These are phyloP conservation scores for Aspergillus novoparasiticus DNA, from an alignment of 2,329 filamentous ascomycete genomes.

Conservation along the genomic window DNA sequence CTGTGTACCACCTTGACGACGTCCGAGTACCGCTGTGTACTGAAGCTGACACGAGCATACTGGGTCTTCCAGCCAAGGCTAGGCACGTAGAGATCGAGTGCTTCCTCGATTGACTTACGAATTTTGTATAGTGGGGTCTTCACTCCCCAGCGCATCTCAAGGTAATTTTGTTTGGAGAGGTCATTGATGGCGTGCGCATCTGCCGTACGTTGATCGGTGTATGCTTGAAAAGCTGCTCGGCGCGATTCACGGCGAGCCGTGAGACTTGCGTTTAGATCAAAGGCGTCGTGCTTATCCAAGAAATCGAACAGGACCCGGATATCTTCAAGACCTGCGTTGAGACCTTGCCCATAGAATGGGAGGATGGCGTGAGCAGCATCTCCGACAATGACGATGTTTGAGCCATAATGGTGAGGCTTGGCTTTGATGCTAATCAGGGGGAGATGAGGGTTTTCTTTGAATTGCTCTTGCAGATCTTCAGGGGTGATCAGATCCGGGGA, in stretches of 20 bases:
- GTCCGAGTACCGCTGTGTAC: conserved; percentile 86
- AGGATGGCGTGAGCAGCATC: conserved; percentile 98
- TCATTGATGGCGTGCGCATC: conserved; percentile 92
- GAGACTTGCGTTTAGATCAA: conserved; percentile 30
- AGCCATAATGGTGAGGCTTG: conserved; percentile 78
- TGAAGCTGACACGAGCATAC: conserved; percentile 90
- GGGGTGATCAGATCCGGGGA: conserved; percentile 61
- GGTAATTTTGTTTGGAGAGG: conserved; percentile 85
- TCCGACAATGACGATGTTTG: conserved; percentile 80
- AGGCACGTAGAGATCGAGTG: conserved; percentile 74
- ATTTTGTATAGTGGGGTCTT: conserved; percentile 74
- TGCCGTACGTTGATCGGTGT: conserved; percentile 70
- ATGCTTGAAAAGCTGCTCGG: conserved; percentile 65
- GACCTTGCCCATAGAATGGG: conserved; percentile 96
- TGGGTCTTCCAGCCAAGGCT: conserved; percentile 85
- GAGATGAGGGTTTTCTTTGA: conserved; percentile 80
- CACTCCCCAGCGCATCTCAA: conserved; percentile 89
- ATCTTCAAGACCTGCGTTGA: conserved; percentile 96
- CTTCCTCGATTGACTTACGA: conserved; percentile 85
- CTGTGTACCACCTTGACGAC: conserved; percentile 70
- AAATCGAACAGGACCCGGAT: conserved; percentile 83
- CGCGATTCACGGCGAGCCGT: conserved; percentile 50
- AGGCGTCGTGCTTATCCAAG: conserved; percentile 68
- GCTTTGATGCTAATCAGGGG: conserved; percentile 94
- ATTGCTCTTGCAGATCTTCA: conserved; percentile 71